Conservation (phyloP, 148 eudicot genomes). For the Diospyros lotus region DNA sequence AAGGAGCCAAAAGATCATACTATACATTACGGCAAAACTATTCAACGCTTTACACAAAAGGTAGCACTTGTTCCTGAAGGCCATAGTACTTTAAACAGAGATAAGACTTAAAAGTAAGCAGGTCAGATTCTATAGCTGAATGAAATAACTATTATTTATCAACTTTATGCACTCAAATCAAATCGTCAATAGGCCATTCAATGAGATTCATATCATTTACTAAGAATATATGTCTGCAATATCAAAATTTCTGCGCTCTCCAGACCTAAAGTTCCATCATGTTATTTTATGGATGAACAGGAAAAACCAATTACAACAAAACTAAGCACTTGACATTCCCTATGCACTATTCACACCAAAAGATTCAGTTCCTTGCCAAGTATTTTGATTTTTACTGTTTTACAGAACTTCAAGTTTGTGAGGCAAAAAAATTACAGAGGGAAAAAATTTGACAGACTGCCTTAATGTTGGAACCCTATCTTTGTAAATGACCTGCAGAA, state of each 20-base stretch:
- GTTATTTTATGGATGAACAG: background rate
- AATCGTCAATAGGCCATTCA: background rate
- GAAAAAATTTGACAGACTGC: background rate
- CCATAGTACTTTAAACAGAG: too few relatives aligned
- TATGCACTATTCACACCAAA: background rate
- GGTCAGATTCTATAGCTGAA: too few relatives aligned
- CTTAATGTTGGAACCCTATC: background rate
- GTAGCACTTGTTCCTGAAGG: background rate
- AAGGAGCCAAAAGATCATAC: too few relatives aligned
- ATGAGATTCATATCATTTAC: background rate
- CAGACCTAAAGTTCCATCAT: background rate
- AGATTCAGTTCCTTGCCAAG: background rate
- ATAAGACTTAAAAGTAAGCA: too few relatives aligned
- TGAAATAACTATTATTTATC: background rate
- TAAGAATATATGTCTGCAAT: background rate
- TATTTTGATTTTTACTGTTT: background rate
- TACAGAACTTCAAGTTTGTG: background rate
- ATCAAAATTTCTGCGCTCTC: background rate
- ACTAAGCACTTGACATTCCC: background rate
- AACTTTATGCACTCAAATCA: background rate
- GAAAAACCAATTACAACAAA: too few relatives aligned
- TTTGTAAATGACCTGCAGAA: background rate
- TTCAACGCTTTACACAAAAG: too few relatives aligned
- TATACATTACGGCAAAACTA: too few relatives aligned
- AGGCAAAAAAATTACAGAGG: background rate